phyloP scores from a whole-genome alignment of 2,329 filamentous ascomycete genomes.

The Thermothelomyces thermophilus region DNA sequence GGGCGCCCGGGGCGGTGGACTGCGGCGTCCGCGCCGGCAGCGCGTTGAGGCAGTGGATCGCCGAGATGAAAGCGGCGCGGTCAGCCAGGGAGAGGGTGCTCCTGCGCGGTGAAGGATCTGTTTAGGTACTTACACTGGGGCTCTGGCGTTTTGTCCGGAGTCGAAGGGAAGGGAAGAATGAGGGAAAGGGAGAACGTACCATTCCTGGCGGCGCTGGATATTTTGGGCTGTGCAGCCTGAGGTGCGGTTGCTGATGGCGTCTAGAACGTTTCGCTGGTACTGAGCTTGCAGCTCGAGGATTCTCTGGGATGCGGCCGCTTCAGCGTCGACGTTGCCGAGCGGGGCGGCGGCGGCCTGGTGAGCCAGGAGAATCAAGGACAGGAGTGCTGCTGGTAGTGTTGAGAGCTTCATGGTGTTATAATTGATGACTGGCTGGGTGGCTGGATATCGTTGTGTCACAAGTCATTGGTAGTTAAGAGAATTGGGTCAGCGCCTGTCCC shows the following conservation, averaged over 20 bases:
- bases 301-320: background rate
- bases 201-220: background rate
- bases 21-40: background rate
- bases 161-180: background rate
- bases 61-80: constrained; percentile 3
- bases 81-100: background rate
- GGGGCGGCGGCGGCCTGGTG: background rate
- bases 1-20: constrained; percentile 10
- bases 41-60: constrained; percentile 11
- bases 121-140: too few species aligned
- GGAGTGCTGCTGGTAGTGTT: background rate
- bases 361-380: background rate
- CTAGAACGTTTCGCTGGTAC: background rate
- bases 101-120: too few species aligned
- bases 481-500: too few species aligned
- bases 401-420: background rate
- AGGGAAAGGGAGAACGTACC: background rate
- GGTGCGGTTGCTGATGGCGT: background rate
- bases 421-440: too few species aligned
- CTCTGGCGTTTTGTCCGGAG: too few species aligned
- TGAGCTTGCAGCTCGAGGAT: background rate
- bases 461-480: too few species aligned
- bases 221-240: background rate
- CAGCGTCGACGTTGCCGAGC: background rate
- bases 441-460: too few species aligned